These are phyloP conservation scores for Luvunga scandens DNA, from an alignment of 345 rosid species.

Conservation along the genomic window DNA sequence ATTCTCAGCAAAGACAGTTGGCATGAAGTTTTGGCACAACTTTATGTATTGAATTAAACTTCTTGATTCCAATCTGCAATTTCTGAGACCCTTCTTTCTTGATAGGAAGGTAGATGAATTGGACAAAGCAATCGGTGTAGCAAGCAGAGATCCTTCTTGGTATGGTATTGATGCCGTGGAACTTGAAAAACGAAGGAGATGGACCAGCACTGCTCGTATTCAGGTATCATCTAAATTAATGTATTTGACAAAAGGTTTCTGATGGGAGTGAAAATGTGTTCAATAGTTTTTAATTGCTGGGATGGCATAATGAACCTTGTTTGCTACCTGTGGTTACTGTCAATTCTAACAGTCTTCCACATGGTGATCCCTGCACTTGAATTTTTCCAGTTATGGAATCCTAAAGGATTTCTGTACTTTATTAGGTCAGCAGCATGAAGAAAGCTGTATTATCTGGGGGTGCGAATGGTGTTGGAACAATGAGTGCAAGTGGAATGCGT, in stretches of 20 bases:
- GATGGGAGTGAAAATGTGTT: not conserved
- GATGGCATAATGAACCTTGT: constrained; percentile 1
- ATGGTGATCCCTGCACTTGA: not conserved
- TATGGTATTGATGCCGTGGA: constrained; percentile 83
- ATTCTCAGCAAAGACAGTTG: not conserved
- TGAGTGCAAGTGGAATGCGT: constrained; percentile 59
- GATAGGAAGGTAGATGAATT: constrained; percentile 97
- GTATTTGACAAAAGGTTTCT: not conserved
- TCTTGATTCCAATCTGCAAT: constrained; percentile 24
- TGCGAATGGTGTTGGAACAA: constrained; percentile 32
- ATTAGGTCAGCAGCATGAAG: constrained; percentile 73
- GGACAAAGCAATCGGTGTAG: constrained; percentile 86
- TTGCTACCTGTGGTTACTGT: not conserved
- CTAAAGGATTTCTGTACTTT: constrained; percentile 19
- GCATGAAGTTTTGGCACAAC: not conserved
- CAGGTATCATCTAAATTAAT: constrained; percentile 42
- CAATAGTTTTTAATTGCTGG: constrained; percentile 1
- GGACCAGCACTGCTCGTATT: constrained; percentile 80
- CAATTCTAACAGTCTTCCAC: not conserved
- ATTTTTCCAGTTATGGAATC: constrained; percentile 6
- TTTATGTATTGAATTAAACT: not conserved
- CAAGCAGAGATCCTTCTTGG: constrained; percentile 84
- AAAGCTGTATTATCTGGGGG: constrained; percentile 68
- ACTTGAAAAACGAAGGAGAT: constrained; percentile 88
- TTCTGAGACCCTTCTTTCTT: constrained; percentile 50